These are phyloP conservation scores for Monilinia vaccinii-corymbosi DNA, from an alignment of 2,329 filamentous ascomycete species.

Conservation along the genomic window DNA sequence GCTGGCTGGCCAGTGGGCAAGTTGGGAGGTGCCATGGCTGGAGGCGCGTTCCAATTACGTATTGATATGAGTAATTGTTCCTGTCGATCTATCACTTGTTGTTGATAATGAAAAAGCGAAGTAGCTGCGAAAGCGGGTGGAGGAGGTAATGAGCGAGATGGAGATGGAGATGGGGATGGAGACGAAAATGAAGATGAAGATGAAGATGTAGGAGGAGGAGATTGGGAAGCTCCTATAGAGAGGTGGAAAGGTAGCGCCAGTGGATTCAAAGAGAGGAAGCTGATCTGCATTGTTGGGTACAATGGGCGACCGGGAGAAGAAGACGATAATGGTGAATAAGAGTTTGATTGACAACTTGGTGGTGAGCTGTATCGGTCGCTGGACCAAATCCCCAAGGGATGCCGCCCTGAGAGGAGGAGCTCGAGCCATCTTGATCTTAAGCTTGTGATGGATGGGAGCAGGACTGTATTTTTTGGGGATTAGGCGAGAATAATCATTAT, in stretches of 20 bases:
- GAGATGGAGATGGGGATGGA: not conserved
- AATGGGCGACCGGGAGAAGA: not conserved
- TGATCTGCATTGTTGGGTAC: not conserved
- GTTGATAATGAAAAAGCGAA: not conserved
- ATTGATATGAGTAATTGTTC: not conserved
- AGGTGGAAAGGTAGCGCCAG: not conserved
- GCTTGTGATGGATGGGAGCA: not conserved
- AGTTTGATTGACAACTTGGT: not conserved
- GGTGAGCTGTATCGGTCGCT: not conserved
- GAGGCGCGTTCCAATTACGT: not conserved
- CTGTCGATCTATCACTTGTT: not conserved
- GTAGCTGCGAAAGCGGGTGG: not conserved
- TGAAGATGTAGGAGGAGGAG: not conserved
- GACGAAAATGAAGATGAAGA: too few relatives aligned
- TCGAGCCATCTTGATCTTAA: not conserved
- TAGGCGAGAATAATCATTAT: not conserved
- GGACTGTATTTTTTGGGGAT: too few relatives aligned
- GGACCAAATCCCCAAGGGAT: not conserved
- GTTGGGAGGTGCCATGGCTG: not conserved
- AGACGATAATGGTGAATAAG: not conserved
- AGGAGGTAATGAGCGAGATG: not conserved
- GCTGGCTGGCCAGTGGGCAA: constrained; percentile 6
- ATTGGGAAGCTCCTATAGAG: not conserved
- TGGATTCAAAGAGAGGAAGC: not conserved
- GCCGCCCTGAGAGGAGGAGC: not conserved